Evolutionary conservation across 768 basidiomycete genomes (phyloP).

Genomic region (Rhizopogon sp.): DNA sequence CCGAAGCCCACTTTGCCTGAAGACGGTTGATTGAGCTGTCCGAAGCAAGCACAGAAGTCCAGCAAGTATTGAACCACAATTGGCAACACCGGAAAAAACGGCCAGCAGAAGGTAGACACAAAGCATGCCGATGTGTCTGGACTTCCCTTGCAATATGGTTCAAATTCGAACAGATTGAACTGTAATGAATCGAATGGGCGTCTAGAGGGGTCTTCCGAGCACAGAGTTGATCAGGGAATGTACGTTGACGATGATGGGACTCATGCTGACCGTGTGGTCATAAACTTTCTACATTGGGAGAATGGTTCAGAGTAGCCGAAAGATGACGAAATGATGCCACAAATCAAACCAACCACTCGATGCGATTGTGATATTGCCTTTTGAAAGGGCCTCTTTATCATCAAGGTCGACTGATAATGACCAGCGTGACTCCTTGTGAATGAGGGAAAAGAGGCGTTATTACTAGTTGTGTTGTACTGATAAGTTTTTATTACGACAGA

Average conservation of each 20-base stretch:
- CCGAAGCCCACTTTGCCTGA: not conserved
- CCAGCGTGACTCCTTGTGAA: not conserved
- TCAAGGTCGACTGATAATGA: not conserved
- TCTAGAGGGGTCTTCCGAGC: not conserved
- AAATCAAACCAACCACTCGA: not conserved
- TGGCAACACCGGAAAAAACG: conserved; percentile 18
- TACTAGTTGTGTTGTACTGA: not conserved
- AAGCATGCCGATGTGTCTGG: not conserved
- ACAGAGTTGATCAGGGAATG: not conserved
- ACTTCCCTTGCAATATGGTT: conserved; percentile 1
- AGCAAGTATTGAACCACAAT: conserved; percentile 1
- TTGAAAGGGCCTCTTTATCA: not conserved
- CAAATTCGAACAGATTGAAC: conserved; percentile 1
- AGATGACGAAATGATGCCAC: not conserved
- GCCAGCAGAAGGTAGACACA: conserved; percentile 2
- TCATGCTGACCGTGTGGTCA: not conserved
- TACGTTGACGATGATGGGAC: not conserved
- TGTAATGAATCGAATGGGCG: not conserved
- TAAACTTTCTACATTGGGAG: not conserved
- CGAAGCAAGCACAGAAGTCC: not conserved
- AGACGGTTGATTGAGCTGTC: not conserved
- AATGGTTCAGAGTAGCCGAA: not conserved
- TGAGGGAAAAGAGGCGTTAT: not conserved
- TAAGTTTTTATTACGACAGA: not conserved
- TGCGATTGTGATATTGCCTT: not conserved